Evolutionary conservation across 2,329 filamentous ascomycete genomes (phyloP), one percentile per base, ranked within the genome.

Genomic region (Colletotrichum lentis): DNA sequence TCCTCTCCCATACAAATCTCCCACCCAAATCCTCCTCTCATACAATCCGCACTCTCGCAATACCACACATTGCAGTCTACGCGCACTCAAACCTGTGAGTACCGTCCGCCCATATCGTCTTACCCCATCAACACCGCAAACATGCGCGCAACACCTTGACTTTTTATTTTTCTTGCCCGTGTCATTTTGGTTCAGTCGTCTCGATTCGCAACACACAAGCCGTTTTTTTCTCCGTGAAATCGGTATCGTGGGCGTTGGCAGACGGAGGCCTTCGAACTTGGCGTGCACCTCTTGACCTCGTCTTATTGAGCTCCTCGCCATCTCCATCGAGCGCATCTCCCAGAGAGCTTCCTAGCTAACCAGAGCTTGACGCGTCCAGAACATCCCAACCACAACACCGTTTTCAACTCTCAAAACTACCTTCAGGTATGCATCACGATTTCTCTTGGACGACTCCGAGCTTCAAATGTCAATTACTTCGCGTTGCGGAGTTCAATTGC

Each of bases 1-100:
- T 80, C 82, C 80, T 83, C 81, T 85, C 84, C 83, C 85, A 87
- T 86, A 87, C 85, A 87, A 86, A 84, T 81, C 80, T 83, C 81
- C 80, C 83, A 84, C 79, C 80, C 77, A 84, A 85, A 82, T 78
- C 78, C 74, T 77, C 76, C 76, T 83, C 81, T 79, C 82, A 83
- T 82, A 84, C 82, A 84, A 82, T 80, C 75, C 77, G 75, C 77
- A 73, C 78, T 78, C 75, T 76, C 78, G 77, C 78, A 82, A 80
- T 77, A 77, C 79, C 76, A 80, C 79, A 77, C 79, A 79, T 50
- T 60, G 77, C 77, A 76, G 74, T 55, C 43, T 53, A 24, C 52
- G 50, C 62, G 52, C 66, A 69, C 62, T 57, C 64, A 62, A 52
- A 57, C 46, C 27, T 79, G 86, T 88, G 81, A 88, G 86, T 88